Base-by-base conservation (phyloP, 2,329 filamentous ascomycete genomes). In the Geosmithia morbida region DNA sequence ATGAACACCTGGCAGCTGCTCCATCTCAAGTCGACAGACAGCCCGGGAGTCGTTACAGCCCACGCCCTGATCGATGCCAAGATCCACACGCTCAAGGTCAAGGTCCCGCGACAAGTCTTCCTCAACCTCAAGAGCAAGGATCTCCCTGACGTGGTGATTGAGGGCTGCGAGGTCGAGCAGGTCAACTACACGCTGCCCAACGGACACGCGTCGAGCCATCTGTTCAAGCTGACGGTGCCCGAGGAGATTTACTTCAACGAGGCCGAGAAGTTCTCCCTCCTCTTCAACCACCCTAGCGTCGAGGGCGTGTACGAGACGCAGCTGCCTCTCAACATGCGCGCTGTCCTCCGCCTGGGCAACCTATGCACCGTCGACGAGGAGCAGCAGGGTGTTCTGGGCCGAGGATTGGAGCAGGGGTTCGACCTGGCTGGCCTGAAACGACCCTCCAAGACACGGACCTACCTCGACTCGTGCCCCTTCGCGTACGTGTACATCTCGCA, bases 221-320 rank as follows among this genome's bases (percentile, higher is more conserved):
- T 99, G 4, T 97, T 97, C 74, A 94, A 89, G 66, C 73, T 99
- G 39, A 89, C 84, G 1, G 86, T 98, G 64, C 75, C 86, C 0
- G 92, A 98, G 61, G 83, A 92, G 48, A 74, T 85, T 0, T 98
- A 94, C 64, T 79, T 95, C 51, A 79, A 81, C 43, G 87, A 97
- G 61, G 74, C 83, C 0, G 83, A 88, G 51, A 94, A 88, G 59
- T 83, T 97, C 51, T 79, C 83, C 2, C 66, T 83, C 26, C 70
- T 97, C 1, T 90, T 96, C 68, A 88, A 90, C 52, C 89, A 98
- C 59, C 79, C 88, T 0, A 95, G 88, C 61, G 86, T 98, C 2
- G 92, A 98, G 64, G 94, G 94, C 29, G 88, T 98, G 14, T 99
- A 99, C 58, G 94, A 98, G 66, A 90, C 84, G 57, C 85, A 95